Evolutionary conservation across 2,329 filamentous ascomycete genomes (phyloP).

Genomic region (Colletotrichum paranaense): DNA sequence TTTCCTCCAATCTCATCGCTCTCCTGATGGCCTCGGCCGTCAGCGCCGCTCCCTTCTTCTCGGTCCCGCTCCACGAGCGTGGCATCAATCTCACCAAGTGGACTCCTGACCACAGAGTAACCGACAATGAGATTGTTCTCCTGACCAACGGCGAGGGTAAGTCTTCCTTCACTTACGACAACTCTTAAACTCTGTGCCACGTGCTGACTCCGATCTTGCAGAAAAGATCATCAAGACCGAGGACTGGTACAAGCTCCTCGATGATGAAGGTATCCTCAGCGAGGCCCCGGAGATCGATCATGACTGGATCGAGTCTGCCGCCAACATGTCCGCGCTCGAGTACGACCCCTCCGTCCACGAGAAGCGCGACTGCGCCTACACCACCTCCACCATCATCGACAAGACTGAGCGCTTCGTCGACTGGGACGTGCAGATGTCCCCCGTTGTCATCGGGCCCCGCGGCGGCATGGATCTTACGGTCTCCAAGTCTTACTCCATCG

Average conservation of each 20-base stretch:
- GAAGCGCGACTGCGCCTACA: conserved; percentile 26
- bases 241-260: conserved; percentile 10
- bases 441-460: conserved; percentile 30
- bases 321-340: not conserved
- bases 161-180: not conserved
- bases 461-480: conserved; percentile 29
- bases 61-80: not conserved
- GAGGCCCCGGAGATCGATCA: conserved; percentile 2
- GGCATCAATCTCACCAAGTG: conserved; percentile 6
- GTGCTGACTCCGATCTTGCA: not conserved
- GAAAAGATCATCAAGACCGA: not conserved
- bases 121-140: conserved; percentile 3
- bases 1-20: conserved; percentile 7
- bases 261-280: not conserved
- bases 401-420: conserved; percentile 29
- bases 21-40: conserved; percentile 17
- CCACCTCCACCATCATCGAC: conserved; percentile 16
- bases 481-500: conserved; percentile 22
- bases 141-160: conserved; percentile 8
- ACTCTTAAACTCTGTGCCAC: too few species aligned
- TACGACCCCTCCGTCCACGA: not conserved
- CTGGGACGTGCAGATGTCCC: conserved; percentile 34
- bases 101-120: not conserved
- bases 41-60: conserved; percentile 17
- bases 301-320: conserved; percentile 5